These are phyloP conservation scores for Dothistroma septosporum DNA, from an alignment of 2,329 filamentous ascomycete species.

Conservation along the genomic window DNA sequence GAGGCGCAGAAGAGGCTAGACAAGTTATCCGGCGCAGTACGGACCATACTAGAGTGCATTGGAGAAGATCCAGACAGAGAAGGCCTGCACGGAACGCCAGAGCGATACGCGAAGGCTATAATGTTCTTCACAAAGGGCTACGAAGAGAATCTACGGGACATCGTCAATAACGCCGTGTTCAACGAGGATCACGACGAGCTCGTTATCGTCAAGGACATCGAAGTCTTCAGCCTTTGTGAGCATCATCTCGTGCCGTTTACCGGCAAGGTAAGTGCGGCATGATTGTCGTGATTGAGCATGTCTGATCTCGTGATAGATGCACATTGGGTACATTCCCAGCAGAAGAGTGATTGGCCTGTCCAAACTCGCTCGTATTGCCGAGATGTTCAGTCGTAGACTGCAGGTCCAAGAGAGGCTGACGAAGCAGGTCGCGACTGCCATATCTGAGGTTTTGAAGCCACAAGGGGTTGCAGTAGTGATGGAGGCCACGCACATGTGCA, in stretches of 20 bases:
- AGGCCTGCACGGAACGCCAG: conserved; percentile 63
- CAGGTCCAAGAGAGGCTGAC: conserved; percentile 97
- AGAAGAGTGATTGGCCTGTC: conserved; percentile 90
- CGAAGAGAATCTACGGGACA: conserved; percentile 85
- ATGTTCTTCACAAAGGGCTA: conserved; percentile 96
- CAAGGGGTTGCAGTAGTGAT: conserved; percentile 96
- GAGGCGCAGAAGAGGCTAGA: conserved; percentile 54
- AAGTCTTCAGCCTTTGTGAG: conserved; percentile 90
- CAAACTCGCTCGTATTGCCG: conserved; percentile 90
- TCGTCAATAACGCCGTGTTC: conserved; percentile 92
- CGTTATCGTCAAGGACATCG: conserved; percentile 97
- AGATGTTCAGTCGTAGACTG: conserved; percentile 90
- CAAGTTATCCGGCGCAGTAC: conserved; percentile 60
- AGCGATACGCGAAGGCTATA: conserved; percentile 91
- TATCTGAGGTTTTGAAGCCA: conserved; percentile 88
- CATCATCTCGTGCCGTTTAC: conserved; percentile 96
- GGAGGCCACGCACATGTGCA: conserved; percentile 94
- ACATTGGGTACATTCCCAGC: conserved; percentile 95
- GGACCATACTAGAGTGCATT: conserved; percentile 62
- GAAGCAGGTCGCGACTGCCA: conserved; percentile 89
- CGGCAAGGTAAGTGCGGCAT: conserved; percentile 64
- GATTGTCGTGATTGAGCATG: neutral
- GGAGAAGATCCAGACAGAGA: conserved; percentile 63
- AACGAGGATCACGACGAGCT: conserved; percentile 95
- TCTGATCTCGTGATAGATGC: conserved; percentile 63